Evolutionary conservation across 305 asterid genomes (phyloP).

Genomic region (Coffea humblotiana): DNA sequence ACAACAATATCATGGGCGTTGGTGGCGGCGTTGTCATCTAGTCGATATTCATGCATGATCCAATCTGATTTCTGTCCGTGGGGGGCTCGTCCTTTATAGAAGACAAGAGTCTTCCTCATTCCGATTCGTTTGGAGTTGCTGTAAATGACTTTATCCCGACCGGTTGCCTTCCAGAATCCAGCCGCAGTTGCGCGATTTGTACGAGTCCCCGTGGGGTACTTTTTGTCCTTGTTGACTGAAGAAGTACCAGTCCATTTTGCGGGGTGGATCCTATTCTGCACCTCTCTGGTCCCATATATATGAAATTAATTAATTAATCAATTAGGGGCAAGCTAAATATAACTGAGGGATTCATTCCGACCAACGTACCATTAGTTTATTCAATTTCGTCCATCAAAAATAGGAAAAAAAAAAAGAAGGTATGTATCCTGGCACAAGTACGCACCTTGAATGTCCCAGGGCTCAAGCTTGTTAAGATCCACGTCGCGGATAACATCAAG

Average conservation of each 20-base stretch:
- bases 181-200: constrained; percentile 95
- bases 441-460: constrained; percentile 91
- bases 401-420: background rate
- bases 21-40: constrained; percentile 47
- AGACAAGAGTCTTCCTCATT: constrained; percentile 91
- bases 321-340: background rate
- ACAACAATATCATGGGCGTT: constrained; percentile 1
- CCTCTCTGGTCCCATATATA: constrained; percentile 43
- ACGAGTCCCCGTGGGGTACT: constrained; percentile 90
- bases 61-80: constrained; percentile 95
- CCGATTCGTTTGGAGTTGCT: constrained; percentile 78
- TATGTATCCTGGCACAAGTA: too few species aligned
- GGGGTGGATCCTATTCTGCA: constrained; percentile 93
- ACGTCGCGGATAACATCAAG: constrained; percentile 91
- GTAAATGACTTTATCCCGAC: constrained; percentile 81
- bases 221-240: constrained; percentile 98
- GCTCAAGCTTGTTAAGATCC: constrained; percentile 91
- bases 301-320: background rate
- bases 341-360: too few species aligned
- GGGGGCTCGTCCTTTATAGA: constrained; percentile 92
- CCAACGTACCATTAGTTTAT: background rate
- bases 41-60: constrained; percentile 97
- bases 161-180: constrained; percentile 99
- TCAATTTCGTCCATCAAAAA: background rate
- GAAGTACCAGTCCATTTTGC: constrained; percentile 97